Base-by-base conservation (phyloP, 1,284 basidiomycete genomes). In the Sphagnurus paluster region DNA sequence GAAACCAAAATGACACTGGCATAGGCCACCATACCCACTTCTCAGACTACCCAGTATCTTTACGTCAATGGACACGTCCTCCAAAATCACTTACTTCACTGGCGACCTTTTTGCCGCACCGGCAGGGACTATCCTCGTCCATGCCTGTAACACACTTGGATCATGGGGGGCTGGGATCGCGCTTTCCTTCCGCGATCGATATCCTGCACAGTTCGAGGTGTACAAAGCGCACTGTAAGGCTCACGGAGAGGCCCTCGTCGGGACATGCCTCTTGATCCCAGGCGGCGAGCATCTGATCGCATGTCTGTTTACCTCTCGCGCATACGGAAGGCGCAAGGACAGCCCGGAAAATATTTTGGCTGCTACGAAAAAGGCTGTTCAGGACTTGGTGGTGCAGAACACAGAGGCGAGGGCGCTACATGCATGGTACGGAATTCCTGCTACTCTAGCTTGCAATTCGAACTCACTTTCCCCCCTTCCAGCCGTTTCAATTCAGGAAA, bases 401-500 rank as follows among this genome's bases (percentile, higher is more conserved):
- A 48, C 25, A 5, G 50, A 57, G 5, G 44, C 43, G 1, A 68
- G 66, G 39, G 52, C 53, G 26, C 42, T 72, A 24, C 68, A 72
- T 56, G 62, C 66, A n/a, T 72, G 70, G 68, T 70, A 52, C 26
- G 64, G 58, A 5, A 9, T 17, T 30, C 4, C 14, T 4, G 32
- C 16, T 36, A 19, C 10, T n/a, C 13, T n/a, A 20, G 21, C 24
- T 30, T 34, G 6, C 9, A 14, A 8, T 3, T 2, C 40, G 29
- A 19, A 23, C 34, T 46, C 7, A 49, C 32, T 26, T 3, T 30
- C 23, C 13, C 6, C 14, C n/a, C 25, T 10, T 11, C 24, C 42
- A 72, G 68, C 44, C 69, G 67, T 14, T 67, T 72, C 49, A 71
- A 72, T 53, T 68, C 68, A 28, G 69, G 68, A 17, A 69, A 65